phyloP scores from a whole-genome alignment of 345 rosid genomes.

The Syzygium aqueum region DNA sequence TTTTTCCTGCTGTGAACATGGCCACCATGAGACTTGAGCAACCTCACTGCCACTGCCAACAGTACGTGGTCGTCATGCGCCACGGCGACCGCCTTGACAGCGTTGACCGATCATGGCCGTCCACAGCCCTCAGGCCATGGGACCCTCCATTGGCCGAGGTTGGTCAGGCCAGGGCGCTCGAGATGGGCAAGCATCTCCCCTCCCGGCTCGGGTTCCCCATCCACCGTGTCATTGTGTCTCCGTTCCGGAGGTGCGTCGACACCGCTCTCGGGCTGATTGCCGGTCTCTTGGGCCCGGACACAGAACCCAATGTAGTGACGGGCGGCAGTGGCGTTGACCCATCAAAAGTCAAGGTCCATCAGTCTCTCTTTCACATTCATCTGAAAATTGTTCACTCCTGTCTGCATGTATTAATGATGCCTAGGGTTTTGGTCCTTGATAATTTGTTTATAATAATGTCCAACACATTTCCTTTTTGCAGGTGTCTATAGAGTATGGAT shows the following conservation, averaged over 20 bases:
- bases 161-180: constrained; percentile 43
- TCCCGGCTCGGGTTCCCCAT: constrained; percentile 43
- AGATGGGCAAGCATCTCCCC: constrained; percentile 37
- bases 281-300: constrained; percentile 44
- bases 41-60: constrained; percentile 8
- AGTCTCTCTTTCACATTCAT: neutral
- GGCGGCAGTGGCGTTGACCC: constrained; percentile 23
- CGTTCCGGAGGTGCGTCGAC: constrained; percentile 79
- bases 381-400: neutral
- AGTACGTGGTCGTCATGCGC: constrained; percentile 72
- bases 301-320: constrained; percentile 16
- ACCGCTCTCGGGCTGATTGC: constrained; percentile 54
- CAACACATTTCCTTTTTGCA: neutral
- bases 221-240: constrained; percentile 78
- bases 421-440: neutral
- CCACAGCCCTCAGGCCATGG: constrained; percentile 62
- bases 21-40: neutral
- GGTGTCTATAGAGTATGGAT: constrained; percentile 70
- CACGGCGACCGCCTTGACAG: constrained; percentile 91
- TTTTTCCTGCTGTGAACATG: neutral
- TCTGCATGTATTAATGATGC: neutral
- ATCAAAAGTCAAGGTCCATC: constrained; percentile 56
- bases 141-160: constrained; percentile 57
- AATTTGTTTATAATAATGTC: neutral
- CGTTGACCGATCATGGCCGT: constrained; percentile 43